phyloP scores from a whole-genome alignment of 1,139 yeast genomes.

The Zygoascus meyerae region DNA sequence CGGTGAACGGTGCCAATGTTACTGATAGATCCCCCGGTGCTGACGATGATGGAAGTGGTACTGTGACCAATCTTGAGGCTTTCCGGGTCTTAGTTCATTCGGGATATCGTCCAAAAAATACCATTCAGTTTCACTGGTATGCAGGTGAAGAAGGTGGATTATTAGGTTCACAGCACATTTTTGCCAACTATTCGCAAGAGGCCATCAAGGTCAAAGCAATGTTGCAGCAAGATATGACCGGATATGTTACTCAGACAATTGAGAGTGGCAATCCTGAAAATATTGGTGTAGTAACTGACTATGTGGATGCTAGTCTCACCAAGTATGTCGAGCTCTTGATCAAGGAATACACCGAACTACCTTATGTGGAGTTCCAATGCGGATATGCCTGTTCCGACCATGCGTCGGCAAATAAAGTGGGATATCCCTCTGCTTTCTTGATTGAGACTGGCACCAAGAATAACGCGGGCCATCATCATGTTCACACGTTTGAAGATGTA shows the following conservation, averaged over 20 bases:
- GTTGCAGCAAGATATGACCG: conserved; percentile 96
- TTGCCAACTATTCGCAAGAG: conserved; percentile 45
- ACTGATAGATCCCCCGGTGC: conserved; percentile 77
- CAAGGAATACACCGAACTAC: conserved; percentile 55
- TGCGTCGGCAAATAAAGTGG: conserved; percentile 75
- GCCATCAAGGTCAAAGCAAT: conserved; percentile 62
- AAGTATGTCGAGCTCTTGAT: conserved; percentile 58
- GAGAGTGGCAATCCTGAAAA: conserved; percentile 58
- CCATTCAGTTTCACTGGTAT: conserved; percentile 88
- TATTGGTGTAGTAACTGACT: conserved; percentile 75
- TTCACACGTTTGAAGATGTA: conserved; percentile 77
- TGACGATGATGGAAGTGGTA: conserved; percentile 91
- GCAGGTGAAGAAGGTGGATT: conserved; percentile 94
- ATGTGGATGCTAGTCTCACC: conserved; percentile 56
- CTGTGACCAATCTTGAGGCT: conserved; percentile 71
- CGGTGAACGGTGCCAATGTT: conserved; percentile 70
- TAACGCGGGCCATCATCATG: conserved; percentile 45
- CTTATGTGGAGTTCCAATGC: conserved; percentile 68
- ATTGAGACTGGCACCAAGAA: conserved; percentile 64
- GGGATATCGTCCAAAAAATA: conserved; percentile 56
- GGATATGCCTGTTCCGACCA: conserved; percentile 95
- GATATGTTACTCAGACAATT: conserved; percentile 55
- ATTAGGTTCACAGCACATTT: conserved; percentile 78
- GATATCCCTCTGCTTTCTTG: conserved; percentile 78
- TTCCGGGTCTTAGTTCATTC: conserved; percentile 51